Conservation (phyloP, 345 rosid genomes). For the Conringia planisiliqua region DNA sequence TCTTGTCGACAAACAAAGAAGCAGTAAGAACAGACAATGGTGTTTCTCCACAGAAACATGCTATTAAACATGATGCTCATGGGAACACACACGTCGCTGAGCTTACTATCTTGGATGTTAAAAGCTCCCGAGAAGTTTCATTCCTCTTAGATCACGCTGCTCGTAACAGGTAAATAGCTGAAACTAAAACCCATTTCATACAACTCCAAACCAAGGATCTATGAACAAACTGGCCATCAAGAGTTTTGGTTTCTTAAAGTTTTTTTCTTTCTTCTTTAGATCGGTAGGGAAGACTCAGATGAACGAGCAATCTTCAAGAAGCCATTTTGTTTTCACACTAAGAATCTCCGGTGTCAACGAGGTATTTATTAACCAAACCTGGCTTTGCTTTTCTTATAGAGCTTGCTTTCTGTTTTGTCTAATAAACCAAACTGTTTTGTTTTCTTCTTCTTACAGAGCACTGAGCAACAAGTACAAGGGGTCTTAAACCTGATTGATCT, state of each 20-base stretch:
- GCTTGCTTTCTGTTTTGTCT: slow-evolving; percentile 4
- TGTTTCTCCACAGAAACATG: slow-evolving; percentile 51
- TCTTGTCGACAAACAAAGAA: slow-evolving; percentile 67
- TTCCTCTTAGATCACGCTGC: slow-evolving; percentile 80
- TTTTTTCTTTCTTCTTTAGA: slow-evolving; percentile 34
- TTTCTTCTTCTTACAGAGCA: slow-evolving; percentile 44
- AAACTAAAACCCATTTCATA: not conserved
- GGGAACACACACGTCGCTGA: slow-evolving; percentile 81
- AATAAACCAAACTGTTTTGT: not conserved
- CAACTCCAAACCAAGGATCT: not conserved
- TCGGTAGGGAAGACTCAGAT: slow-evolving; percentile 94
- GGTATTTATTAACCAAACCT: slow-evolving; percentile 37
- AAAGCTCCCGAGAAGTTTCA: slow-evolving; percentile 62
- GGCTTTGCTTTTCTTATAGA: not conserved
- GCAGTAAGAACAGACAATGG: slow-evolving; percentile 51
- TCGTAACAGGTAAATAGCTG: slow-evolving; percentile 58
- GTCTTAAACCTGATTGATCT: slow-evolving; percentile 95
- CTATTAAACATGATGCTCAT: slow-evolving; percentile 69
- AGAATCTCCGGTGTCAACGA: slow-evolving; percentile 78
- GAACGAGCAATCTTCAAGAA: slow-evolving; percentile 84
- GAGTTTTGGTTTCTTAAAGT: not conserved
- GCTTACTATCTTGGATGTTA: slow-evolving; percentile 74
- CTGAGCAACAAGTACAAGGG: slow-evolving; percentile 96
- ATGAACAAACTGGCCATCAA: not conserved
- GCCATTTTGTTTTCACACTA: slow-evolving; percentile 89